Conservation (phyloP, 139 green algal species). For the Coccomyxa sp. region DNA sequence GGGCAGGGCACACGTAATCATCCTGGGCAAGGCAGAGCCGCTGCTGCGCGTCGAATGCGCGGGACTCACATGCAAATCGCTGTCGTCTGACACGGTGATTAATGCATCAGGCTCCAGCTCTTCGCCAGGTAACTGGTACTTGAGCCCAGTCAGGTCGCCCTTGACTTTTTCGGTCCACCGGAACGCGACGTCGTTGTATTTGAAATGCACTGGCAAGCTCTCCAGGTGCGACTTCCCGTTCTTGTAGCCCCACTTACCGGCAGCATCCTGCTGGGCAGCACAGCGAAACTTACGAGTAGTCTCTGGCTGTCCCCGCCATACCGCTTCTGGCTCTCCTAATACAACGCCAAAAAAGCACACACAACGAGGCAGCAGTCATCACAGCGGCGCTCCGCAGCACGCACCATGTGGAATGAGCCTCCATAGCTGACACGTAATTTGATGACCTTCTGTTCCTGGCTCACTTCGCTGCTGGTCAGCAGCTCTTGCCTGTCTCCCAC, state of each 20-base stretch:
- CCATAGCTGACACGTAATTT: slow-evolving; percentile 32
- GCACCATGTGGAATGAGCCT: slow-evolving; percentile 30
- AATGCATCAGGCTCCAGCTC: slow-evolving; percentile 64
- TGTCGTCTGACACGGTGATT: slow-evolving; percentile 67
- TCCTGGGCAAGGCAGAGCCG: background rate
- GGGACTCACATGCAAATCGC: slow-evolving; percentile 56
- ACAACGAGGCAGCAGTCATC: too few relatives aligned
- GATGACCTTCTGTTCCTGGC: slow-evolving; percentile 8
- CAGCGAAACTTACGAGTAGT: background rate
- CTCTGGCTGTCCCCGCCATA: background rate
- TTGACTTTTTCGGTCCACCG: slow-evolving; percentile 56
- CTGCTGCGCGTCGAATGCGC: background rate
- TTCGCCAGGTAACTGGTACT: slow-evolving; percentile 61
- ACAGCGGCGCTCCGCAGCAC: background rate
- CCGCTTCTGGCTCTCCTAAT: background rate
- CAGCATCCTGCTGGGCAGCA: slow-evolving; percentile 2
- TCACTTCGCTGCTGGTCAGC: background rate
- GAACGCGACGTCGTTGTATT: slow-evolving; percentile 56
- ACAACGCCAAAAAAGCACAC: too few relatives aligned
- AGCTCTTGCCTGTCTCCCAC: too few relatives aligned
- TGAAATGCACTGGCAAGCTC: slow-evolving; percentile 24
- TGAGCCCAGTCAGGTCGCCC: slow-evolving; percentile 38
- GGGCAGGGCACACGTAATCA: background rate
- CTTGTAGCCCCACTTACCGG: slow-evolving; percentile 32
- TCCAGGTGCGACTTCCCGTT: slow-evolving; percentile 48